Evolutionary conservation across 2,329 filamentous ascomycete genomes (phyloP).

Genomic region (Grosmannia clavigera): DNA sequence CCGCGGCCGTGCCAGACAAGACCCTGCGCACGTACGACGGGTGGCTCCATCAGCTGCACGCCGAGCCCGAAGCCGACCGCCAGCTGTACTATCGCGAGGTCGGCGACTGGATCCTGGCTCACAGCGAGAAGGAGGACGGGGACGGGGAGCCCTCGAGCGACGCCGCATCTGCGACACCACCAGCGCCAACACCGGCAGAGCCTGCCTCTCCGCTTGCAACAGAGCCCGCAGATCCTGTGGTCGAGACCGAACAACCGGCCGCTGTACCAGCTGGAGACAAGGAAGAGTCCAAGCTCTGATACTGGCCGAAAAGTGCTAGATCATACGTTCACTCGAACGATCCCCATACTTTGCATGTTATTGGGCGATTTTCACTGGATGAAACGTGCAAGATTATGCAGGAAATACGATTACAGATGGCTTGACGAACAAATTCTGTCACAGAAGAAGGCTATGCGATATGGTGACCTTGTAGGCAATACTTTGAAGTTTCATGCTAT

Average conservation of each 20-base stretch:
- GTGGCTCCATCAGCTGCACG: slow-evolving; percentile 64
- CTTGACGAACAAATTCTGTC: too few relatives aligned
- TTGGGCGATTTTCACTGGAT: too few relatives aligned
- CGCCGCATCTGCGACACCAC: background rate
- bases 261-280: background rate
- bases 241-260: background rate
- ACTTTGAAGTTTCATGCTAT: too few relatives aligned
- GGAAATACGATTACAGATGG: too few relatives aligned
- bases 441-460: too few relatives aligned
- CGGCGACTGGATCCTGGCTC: slow-evolving; percentile 51
- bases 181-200: background rate
- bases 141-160: background rate
- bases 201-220: background rate
- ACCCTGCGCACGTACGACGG: slow-evolving; percentile 63
- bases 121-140: slow-evolving; percentile 11
- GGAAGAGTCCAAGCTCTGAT: background rate
- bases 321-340: too few relatives aligned
- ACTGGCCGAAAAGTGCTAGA: background rate
- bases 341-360: too few relatives aligned
- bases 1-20: slow-evolving; percentile 50
- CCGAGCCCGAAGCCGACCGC: slow-evolving; percentile 35
- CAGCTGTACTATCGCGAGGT: slow-evolving; percentile 47
- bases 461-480: too few relatives aligned
- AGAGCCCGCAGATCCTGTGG: background rate
- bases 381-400: too few relatives aligned